Percentiles rank a stretch among this genome's conserved stretches.
Conservation (phyloP, 1,284 basidiomycete species). For the Leccinum huronense region DNA sequence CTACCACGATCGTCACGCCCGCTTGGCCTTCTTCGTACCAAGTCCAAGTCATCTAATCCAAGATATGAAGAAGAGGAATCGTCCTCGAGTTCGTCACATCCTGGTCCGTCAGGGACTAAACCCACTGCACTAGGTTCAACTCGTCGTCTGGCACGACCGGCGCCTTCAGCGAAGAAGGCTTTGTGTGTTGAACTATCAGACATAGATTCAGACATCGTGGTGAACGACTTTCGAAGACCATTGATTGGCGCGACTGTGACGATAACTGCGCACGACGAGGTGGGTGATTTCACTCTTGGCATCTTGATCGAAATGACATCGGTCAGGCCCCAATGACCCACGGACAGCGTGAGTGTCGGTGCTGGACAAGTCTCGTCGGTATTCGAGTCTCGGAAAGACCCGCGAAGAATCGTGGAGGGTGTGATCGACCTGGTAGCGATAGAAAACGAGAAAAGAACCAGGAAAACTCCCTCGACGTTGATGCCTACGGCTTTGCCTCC, state of each 20-base stretch:
- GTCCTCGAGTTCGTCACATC: constrained; percentile 7
- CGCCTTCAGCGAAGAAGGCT: constrained; percentile 15
- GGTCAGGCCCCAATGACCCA: constrained; percentile 8
- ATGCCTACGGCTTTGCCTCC: not conserved
- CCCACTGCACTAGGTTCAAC: not conserved
- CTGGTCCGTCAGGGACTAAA: constrained; percentile 7
- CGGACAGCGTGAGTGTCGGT: constrained; percentile 1
- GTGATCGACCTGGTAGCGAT: constrained; percentile 10
- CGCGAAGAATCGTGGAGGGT: not conserved
- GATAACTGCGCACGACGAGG: not conserved
- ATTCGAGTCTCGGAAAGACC: not conserved
- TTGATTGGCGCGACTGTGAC: not conserved
- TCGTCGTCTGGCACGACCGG: not conserved
- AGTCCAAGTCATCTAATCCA: not conserved
- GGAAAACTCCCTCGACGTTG: constrained; percentile 3
- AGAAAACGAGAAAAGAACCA: not conserved
- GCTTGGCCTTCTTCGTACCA: constrained; percentile 29
- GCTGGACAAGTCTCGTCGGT: not conserved
- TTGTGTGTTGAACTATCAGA: constrained; percentile 31
- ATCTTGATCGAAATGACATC: not conserved
- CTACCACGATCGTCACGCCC: constrained; percentile 27
- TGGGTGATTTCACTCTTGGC: constrained; percentile 16
- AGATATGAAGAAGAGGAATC: constrained; percentile 19
- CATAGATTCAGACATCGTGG: constrained; percentile 24
- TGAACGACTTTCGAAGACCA: constrained; percentile 16